Base-by-base conservation (phyloP, 768 basidiomycete genomes). In the Serendipita vermifera region DNA sequence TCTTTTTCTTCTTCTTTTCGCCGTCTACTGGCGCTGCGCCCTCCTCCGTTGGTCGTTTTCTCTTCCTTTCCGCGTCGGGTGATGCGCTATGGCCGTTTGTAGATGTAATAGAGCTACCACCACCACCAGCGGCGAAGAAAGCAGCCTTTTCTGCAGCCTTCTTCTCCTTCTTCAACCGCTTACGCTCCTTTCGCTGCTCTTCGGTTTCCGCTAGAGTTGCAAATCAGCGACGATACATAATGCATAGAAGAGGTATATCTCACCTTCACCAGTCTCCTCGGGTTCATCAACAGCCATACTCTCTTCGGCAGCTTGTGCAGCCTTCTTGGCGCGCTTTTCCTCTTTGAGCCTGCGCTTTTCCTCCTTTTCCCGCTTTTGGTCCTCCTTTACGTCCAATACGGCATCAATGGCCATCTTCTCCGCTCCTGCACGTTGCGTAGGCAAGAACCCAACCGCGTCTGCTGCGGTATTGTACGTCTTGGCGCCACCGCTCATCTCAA, bases 381-480 rank as follows among this genome's bases (percentile, higher is more conserved):
- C 92, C 59, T 85, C 85, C 71, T 89, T 89, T 62, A 87, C 85
- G 58, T 92, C 87, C 62, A 80, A 64, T 36, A 80, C 87, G 31
- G 75, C 82, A 69, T 83, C 76, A 22, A 89, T 72, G 2, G 90
- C 91, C 22, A 74, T 68, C 62, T 86, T 80, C 68, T 83, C 71
- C n/a, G 89, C 82, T 39, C 59, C 60, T 53, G 83, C 81, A 53
- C 83, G 78, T 69, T 93, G 92, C 31, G 94, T 87, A 35, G 92
- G 78, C 43, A 97, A 78, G 59, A 97, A 73, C 64, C 82, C 80
- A 51, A 88, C 79, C 26, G 79, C 79, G 68, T 98, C 94, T 33
- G 87, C 86, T 29, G 82, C 79, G 20, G 80, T 75, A 67, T 97
- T 96, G 70, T 99, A 99, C 38, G 79, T 82, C 67, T 80, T 81